Evolutionary conservation across 768 basidiomycete genomes (phyloP), one percentile per base, ranked within the genome.

Genomic region (Rhodocollybia butyracea): DNA sequence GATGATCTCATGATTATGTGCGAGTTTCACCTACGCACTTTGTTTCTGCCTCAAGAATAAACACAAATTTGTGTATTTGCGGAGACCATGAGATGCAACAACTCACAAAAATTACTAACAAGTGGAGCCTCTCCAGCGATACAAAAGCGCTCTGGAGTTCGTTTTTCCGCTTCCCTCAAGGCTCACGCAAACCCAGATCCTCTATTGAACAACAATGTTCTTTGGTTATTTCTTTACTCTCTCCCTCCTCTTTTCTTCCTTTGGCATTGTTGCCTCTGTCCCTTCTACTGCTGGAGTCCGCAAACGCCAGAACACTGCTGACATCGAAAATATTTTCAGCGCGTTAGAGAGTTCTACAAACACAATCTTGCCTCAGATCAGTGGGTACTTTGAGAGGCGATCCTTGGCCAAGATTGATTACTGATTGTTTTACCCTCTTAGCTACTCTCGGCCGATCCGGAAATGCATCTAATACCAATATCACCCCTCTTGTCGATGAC

Each of bases 401-500:
- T 12, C n/a, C 32, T 26, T 50, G 36, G 29, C 47, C 36, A 17
- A 36, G 22, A 50, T 50, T 21, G 19, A 31, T 50, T 10, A 30
- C 26, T 30, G 22, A 17, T 24, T 24, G 12, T 36, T 32, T 26
- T 50, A 22, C 10, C 15, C 12, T 42, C 27, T 0, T 46, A 60
- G 58, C 58, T 22, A n/a, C 52, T 29, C 32, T 63, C 29, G 50
- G 54, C 21, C 30, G 58, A 7, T 42, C 53, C 29, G 61, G 62
- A 26, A 63, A 29, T 2, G 61, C 61, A 3, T 60, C 63, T 36
- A 59, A 60, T 54, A 60, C 36, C 5, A 60, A 54, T n/a, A 50
- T 65, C n/a, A 57, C 62, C 8, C 62, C 64, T 1, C 59, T 68
- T 39, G 59, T 66, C 50, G 56, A 54, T 40, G 48, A 63, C 13